Base-by-base conservation (phyloP, 768 basidiomycete genomes). In the Auriscalpium microsporum region DNA sequence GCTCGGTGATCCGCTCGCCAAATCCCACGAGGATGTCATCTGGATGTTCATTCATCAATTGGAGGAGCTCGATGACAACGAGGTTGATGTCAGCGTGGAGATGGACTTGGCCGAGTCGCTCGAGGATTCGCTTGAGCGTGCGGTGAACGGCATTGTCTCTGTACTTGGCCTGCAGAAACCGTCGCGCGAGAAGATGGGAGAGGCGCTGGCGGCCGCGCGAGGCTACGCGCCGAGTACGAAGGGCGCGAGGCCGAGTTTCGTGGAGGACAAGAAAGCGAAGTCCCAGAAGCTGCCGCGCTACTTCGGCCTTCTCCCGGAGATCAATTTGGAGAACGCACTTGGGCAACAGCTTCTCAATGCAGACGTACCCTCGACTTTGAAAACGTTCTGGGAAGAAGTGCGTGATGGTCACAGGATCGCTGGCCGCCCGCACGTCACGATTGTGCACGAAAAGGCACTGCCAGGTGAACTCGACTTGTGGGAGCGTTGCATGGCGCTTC, bases 391-490 rank as follows among this genome's bases (percentile, higher is more conserved):
- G 78, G 62, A 67, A 0, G 50, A 62, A 8, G 64, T 94, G 34
- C 72, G 76, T 54, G 44, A 50, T 9, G 68, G 68, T 0, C 64
- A 72, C 5, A 75, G 88, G 23, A 68, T 95, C 13, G 66, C 78
- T 14, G 60, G 67, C 42, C 71, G 77, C 4, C 92, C 94, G 1
- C 96, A 98, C 69, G 76, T 96, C 54, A 98, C 95, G 1, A 72
- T 98, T 56, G 85, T 86, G 34, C 96, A 99, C 69, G 67, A 68
- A 59, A 83, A 82, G 19, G 56, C 69, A n/a, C 68, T 76, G 6
- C 68, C 69, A 0, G 66, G 35, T 3, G 64, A 69, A 8, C 38
- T 54, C 33, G 64, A 59, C 36, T 65, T 83, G 9, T 86, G 84
- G 84, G 66, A 71, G 10, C 67, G 69, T 10, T 90, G 88, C 63